Percentiles rank a stretch among this genome's conserved stretches.
Conservation (phyloP, 2,329 filamentous ascomycete species). For the Arachnopeziza araneosa region DNA sequence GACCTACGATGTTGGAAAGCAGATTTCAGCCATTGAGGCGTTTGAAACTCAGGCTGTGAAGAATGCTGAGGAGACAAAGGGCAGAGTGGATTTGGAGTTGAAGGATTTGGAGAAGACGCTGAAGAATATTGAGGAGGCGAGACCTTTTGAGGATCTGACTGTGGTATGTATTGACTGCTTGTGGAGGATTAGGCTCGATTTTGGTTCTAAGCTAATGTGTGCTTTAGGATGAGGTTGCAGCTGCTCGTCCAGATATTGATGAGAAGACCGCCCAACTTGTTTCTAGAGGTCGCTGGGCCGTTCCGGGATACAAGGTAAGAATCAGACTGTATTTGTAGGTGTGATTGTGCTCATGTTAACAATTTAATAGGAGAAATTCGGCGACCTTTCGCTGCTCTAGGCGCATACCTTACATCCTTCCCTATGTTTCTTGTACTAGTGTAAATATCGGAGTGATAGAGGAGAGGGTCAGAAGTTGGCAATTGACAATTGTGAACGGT, state of each 20-base stretch:
- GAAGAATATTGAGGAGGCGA: conserved; percentile 93
- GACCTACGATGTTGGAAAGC: conserved; percentile 86
- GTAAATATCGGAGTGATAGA: conserved; percentile 47
- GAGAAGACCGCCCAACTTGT: conserved; percentile 93
- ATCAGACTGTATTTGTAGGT: background rate
- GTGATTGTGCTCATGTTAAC: background rate
- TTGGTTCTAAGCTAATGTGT: conserved; percentile 10
- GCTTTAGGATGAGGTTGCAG: conserved; percentile 81
- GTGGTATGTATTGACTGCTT: conserved; percentile 62
- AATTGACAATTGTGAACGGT: background rate
- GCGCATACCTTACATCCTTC: conserved; percentile 30
- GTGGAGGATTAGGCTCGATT: background rate
- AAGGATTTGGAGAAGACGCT: conserved; percentile 90
- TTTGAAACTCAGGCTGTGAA: conserved; percentile 96
- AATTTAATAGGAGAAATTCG: conserved; percentile 83
- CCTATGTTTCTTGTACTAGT: conserved; percentile 62
- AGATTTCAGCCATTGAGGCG: conserved; percentile 96
- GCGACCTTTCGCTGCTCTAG: conserved; percentile 93
- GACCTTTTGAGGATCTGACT: conserved; percentile 95
- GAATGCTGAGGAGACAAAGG: conserved; percentile 96
- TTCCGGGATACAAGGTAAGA: conserved; percentile 96
- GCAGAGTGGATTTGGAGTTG: conserved; percentile 90
- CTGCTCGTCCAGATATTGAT: conserved; percentile 93
- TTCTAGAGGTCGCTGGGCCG: conserved; percentile 95
- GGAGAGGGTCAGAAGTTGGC: background rate